These are phyloP conservation scores for Dissophora ornata DNA, from an alignment of 192 early-diverging fungal species.

Conservation along the genomic window DNA sequence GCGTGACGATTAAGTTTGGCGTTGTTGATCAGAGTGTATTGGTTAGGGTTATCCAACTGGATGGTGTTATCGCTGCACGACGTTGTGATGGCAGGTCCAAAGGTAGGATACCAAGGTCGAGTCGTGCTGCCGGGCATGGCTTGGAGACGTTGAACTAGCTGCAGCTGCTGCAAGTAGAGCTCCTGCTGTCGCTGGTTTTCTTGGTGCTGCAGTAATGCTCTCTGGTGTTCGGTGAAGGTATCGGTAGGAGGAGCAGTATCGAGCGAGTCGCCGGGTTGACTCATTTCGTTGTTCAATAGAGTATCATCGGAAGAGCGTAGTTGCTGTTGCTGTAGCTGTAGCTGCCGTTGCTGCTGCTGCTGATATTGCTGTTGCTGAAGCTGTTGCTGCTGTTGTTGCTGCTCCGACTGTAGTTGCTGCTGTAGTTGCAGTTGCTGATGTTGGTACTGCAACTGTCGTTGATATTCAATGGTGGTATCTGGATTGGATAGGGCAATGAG, in stretches of 20 bases:
- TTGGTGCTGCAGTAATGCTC: conserved; percentile 30
- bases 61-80: conserved; percentile 51
- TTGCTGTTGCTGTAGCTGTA: conserved; percentile 13
- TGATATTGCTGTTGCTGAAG: too few species aligned
- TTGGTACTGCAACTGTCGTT: conserved; percentile 3
- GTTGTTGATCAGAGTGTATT: conserved; percentile 38
- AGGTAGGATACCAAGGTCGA: conserved; percentile 49
- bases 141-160: conserved; percentile 38
- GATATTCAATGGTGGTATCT: conserved; percentile 10
- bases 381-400: too few species aligned
- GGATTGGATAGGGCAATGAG: conserved; percentile 41
- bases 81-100: conserved; percentile 48
- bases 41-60: conserved; percentile 43
- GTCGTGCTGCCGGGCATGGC: conserved; percentile 44
- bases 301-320: conserved; percentile 12
- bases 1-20: conserved; percentile 39
- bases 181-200: conserved; percentile 48
- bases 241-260: conserved; percentile 1
- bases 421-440: too few species aligned
- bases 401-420: too few species aligned
- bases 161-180: conserved; percentile 32
- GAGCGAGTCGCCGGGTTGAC: neutral
- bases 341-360: conserved; percentile 7
- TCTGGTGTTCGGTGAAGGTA: conserved; percentile 36
- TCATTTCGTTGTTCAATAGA: neutral